Percentiles rank a stretch among this genome's conserved stretches.
These are phyloP conservation scores for Fraxinus latifolia DNA, from an alignment of 305 asterid genomes.

Conservation along the genomic window DNA sequence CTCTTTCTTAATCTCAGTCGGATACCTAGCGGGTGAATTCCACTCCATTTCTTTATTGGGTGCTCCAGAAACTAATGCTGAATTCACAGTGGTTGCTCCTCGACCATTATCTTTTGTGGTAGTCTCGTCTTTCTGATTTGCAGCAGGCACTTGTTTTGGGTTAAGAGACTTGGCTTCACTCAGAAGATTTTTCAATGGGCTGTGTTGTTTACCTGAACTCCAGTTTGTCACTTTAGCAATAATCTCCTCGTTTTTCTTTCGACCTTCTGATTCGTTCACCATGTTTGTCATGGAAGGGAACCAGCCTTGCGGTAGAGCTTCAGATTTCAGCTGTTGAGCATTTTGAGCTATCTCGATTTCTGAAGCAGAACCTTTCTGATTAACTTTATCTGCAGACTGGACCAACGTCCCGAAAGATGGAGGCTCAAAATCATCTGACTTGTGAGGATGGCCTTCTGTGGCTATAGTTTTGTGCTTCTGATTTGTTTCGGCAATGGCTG, in stretches of 20 bases:
- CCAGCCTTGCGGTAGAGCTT: constrained; percentile 62
- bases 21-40: constrained; percentile 89
- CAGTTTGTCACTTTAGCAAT: constrained; percentile 77
- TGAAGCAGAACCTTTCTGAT: constrained; percentile 33
- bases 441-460: constrained; percentile 28
- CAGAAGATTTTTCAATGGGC: constrained; percentile 57
- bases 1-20: constrained; percentile 71
- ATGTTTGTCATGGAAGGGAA: constrained; percentile 70
- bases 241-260: constrained; percentile 82
- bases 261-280: constrained; percentile 70
- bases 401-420: constrained; percentile 81
- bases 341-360: constrained; percentile 49
- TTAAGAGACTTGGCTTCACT: constrained; percentile 58
- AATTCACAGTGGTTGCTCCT: constrained; percentile 34
- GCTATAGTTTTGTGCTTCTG: constrained; percentile 36
- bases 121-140: constrained; percentile 37
- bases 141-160: constrained; percentile 38
- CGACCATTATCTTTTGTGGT: constrained; percentile 36
- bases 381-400: constrained; percentile 33
- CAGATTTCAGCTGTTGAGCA: constrained; percentile 43
- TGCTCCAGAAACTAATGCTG: constrained; percentile 33
- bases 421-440: constrained; percentile 58
- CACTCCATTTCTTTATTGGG: constrained; percentile 57
- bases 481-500: constrained; percentile 30
- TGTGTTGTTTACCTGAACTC: constrained; percentile 51